Conservation (phyloP, 2,329 filamentous ascomycete species). For the Sporothrix euskadiensis region DNA sequence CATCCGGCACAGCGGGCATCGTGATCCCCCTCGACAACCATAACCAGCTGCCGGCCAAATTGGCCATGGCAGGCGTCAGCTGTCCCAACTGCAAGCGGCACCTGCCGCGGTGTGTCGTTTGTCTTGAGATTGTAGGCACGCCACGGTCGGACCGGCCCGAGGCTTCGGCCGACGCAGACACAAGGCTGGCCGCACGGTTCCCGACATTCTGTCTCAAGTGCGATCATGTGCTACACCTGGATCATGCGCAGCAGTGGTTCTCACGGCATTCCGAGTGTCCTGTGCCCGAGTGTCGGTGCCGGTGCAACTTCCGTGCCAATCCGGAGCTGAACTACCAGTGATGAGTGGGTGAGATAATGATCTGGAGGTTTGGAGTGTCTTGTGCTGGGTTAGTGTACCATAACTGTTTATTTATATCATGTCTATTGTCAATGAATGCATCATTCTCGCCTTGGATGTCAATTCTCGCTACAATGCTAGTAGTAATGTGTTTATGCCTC, state of each 20-base stretch:
- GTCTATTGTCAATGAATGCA: not conserved
- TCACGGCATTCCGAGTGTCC: slow-evolving; percentile 65
- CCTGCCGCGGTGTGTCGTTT: slow-evolving; percentile 67
- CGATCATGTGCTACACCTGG: slow-evolving; percentile 67
- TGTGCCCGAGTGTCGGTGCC: slow-evolving; percentile 67
- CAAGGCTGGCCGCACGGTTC: slow-evolving; percentile 56
- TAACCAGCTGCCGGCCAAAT: slow-evolving; percentile 61
- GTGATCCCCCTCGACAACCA: slow-evolving; percentile 32
- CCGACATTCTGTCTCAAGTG: slow-evolving; percentile 70
- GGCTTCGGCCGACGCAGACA: slow-evolving; percentile 49
- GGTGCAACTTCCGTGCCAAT: slow-evolving; percentile 62
- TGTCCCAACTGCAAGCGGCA: slow-evolving; percentile 68
- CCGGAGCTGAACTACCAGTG: slow-evolving; percentile 58
- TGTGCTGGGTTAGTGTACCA: not conserved
- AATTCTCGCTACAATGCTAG: not conserved
- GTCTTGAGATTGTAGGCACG: slow-evolving; percentile 65
- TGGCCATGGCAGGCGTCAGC: slow-evolving; percentile 59
- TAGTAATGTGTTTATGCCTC: not conserved
- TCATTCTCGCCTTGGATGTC: not conserved
- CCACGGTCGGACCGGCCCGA: slow-evolving; percentile 61
- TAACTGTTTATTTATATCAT: slow-evolving; percentile 1
- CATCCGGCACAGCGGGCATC: too few relatives aligned
- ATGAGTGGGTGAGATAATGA: not conserved
- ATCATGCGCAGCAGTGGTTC: slow-evolving; percentile 69
- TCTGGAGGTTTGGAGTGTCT: not conserved